phyloP scores from a whole-genome alignment of 2,329 filamentous ascomycete species.

The Cryphonectria radicalis region DNA sequence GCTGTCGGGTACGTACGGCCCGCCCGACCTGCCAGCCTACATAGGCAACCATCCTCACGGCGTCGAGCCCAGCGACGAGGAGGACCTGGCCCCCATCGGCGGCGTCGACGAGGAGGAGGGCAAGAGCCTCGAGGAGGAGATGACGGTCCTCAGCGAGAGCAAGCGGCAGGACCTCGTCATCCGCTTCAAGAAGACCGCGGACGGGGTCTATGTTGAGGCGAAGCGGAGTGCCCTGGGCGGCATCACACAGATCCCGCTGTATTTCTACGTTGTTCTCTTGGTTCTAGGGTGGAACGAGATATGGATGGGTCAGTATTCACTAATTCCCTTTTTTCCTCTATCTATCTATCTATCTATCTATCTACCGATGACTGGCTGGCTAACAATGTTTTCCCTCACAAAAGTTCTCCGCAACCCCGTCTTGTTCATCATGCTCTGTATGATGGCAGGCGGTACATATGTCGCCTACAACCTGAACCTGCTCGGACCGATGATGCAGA shows the following conservation, averaged over 20 bases:
- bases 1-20: slow-evolving; percentile 71
- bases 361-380: slow-evolving; percentile 10
- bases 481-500: slow-evolving; percentile 93
- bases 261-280: slow-evolving; percentile 89
- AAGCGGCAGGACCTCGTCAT: slow-evolving; percentile 92
- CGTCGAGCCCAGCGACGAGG: slow-evolving; percentile 82
- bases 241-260: slow-evolving; percentile 89
- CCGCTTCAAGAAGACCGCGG: slow-evolving; percentile 97
- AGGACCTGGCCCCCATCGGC: slow-evolving; percentile 85
- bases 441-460: slow-evolving; percentile 78
- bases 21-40: slow-evolving; percentile 84
- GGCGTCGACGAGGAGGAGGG: slow-evolving; percentile 94
- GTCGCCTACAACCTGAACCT: slow-evolving; percentile 93
- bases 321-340: background rate
- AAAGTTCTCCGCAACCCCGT: slow-evolving; percentile 90
- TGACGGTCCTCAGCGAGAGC: slow-evolving; percentile 87
- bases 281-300: slow-evolving; percentile 99
- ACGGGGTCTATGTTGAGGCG: slow-evolving; percentile 96
- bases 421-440: slow-evolving; percentile 86
- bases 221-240: slow-evolving; percentile 96
- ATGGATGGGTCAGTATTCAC: slow-evolving; percentile 72
- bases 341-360: slow-evolving; percentile 30
- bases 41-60: slow-evolving; percentile 77
- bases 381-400: slow-evolving; percentile 19
- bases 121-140: slow-evolving; percentile 94